Evolutionary conservation across 805 yeast species (phyloP), one percentile per base, ranked within the genome.

Genomic region (Pichia cephalocereana): DNA sequence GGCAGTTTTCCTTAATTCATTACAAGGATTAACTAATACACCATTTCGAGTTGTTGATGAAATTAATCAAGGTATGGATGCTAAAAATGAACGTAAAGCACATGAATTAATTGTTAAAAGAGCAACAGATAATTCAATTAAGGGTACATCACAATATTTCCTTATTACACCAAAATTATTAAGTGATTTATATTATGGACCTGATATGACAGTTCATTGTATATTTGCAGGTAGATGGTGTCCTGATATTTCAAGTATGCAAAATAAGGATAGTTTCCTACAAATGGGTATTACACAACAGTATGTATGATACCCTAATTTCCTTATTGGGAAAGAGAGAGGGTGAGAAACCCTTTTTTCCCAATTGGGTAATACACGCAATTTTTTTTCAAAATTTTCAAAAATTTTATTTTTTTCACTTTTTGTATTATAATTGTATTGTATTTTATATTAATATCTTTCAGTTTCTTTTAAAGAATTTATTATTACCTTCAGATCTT

Each of bases 21-120:
- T 93, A 53, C 99, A 93, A 67, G 91, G 89, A 11, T 72, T 85
- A 49, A 82, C 97, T 0, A 75, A 76, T 30, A 87, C 96, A 0
- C 98, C 99, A 10, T 88, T 93, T 60, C 72, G 98, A 60, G 90
- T 91, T 3, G 96, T 93, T 8, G 99, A 93, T 67, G 99, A 93
- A 70, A 95, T 93, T 53, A 93, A 93, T 63, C 99, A 93, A 68
- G 99, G 99, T 55, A 90, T 93, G 98, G 99, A 93, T 67, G 85
- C 95, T 12, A 78, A 78, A 51, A 93, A 93, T 60, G 99, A 93
- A 65, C 77, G 90, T 52, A 73, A 79, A 68, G 90, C 93, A 3
- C 96, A 91, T 62, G 76, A 78, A 52, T 78, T 86, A 52, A 81
- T 93, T 74, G 96, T 91, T 1, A 80, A 84, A 47, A 81, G 84